Base-by-base conservation (phyloP, 179 eudicot genomes). In the Drosera spatulata region DNA sequence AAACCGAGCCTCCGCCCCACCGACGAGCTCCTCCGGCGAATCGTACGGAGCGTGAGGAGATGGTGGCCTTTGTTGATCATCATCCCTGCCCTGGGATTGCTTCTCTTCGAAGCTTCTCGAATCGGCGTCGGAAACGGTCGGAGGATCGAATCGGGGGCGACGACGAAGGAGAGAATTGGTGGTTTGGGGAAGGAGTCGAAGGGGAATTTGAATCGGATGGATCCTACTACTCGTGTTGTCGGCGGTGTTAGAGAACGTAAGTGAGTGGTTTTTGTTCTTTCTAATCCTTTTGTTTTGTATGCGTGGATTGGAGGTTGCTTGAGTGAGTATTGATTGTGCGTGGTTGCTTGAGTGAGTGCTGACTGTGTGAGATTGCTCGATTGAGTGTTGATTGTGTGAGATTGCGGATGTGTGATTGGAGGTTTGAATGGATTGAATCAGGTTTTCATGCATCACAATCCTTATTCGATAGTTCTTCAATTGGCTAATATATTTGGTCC, bases 41-140 rank as follows among this genome's bases (percentile, higher is more conserved):
- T 79, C 41, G 60, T 82, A 3, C 39, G 80, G 62, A 69, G 55
- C 46, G 64, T 91, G 13, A 67, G 75, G 22, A 79, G 65, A 52
- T 93, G 97, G 95, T 93, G 97, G 95, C 81, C 88, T 4, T 61
- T 82, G 40, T 62, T 86, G 62, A 59, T 89, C 47, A 70, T 89
- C 60, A 39, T 84, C 51, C 73, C 73, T 33, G 83, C 86, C 15
- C 70, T 74, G 45, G 75, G 66, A 6, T 61, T 93, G 41, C 80
- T 89, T 12, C 38, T 83, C 4, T 85, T 84, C 65, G 95, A 93
- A 77, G 86, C 84, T 65, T 74, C 79, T 37, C 69, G 79, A 61
- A 71, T 93, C 46, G 73, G 33, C 33, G 79, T 41, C 62, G 58
- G n/a, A 58, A 44, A 55, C 80, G 68, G 42, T 65, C 68, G 40